Conservation (phyloP, 352 stramenopile species). For the Pythium brassicae region DNA sequence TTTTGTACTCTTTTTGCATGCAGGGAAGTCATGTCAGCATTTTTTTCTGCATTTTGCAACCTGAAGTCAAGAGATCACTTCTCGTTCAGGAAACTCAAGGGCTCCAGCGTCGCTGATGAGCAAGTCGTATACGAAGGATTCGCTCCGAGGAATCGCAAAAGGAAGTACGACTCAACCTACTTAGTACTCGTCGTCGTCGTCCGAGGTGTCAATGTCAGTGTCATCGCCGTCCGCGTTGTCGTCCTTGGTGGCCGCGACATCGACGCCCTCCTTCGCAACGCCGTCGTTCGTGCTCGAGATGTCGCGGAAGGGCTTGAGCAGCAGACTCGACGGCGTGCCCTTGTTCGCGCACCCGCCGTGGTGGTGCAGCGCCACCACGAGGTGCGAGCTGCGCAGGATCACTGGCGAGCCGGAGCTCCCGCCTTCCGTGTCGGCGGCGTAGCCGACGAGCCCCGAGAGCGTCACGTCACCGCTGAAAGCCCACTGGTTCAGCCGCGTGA, state of each 20-base stretch:
- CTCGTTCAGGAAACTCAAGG: too few species aligned
- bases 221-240: not conserved
- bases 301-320: not conserved
- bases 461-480: conserved; percentile 12
- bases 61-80: too few species aligned
- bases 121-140: too few species aligned
- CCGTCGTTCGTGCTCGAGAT: not conserved
- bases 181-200: not conserved
- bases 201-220: not conserved
- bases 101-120: too few species aligned
- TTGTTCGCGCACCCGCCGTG: conserved; percentile 28
- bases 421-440: conserved; percentile 27
- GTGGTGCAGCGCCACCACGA: conserved; percentile 26
- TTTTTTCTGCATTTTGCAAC: too few species aligned
- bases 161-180: too few species aligned
- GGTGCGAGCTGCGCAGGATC: conserved; percentile 16
- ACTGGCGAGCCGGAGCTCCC: conserved; percentile 27
- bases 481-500: conserved; percentile 18
- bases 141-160: too few species aligned
- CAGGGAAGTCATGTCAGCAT: too few species aligned
- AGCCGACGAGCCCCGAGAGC: conserved; percentile 14
- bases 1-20: too few species aligned
- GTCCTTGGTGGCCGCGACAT: too few species aligned
- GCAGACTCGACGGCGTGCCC: conserved; percentile 12
- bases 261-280: not conserved